Evolutionary conservation across 2,329 filamentous ascomycete genomes (phyloP).

Genomic region (Paecilomyces niveus): DNA sequence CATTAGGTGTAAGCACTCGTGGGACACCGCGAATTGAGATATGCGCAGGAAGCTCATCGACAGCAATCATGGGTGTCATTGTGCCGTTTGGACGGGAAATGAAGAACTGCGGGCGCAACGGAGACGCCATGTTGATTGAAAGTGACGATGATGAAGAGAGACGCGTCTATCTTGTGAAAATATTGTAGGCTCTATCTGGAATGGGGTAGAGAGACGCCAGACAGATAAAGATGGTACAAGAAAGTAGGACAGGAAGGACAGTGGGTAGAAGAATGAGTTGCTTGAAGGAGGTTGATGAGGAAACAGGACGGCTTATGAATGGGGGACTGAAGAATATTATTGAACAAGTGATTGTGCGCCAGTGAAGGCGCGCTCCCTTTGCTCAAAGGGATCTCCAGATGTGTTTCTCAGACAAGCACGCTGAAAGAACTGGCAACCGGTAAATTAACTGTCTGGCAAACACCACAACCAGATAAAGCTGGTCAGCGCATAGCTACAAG

Average conservation of each 20-base stretch:
- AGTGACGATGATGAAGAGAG: not conserved
- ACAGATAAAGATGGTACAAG: not conserved
- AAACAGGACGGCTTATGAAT: not conserved
- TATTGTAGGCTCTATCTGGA: conserved; percentile 4
- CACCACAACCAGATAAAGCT: not conserved
- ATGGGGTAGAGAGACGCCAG: not conserved
- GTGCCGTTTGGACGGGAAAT: conserved; percentile 34
- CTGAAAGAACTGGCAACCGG: not conserved
- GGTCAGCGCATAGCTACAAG: not conserved
- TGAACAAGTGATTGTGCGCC: not conserved
- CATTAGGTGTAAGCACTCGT: conserved; percentile 25
- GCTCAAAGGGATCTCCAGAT: not conserved
- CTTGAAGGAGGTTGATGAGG: not conserved
- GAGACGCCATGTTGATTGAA: conserved; percentile 14
- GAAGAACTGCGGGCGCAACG: conserved; percentile 34
- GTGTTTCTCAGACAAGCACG: not conserved
- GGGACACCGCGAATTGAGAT: conserved; percentile 31
- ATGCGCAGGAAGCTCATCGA: conserved; percentile 37
- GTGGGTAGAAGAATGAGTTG: not conserved
- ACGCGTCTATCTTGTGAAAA: conserved; percentile 1
- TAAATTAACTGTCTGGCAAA: not conserved
- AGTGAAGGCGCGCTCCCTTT: not conserved
- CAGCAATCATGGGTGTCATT: conserved; percentile 36
- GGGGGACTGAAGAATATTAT: not conserved
- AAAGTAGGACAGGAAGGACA: conserved; percentile 1